Base-by-base conservation (phyloP, 1,284 basidiomycete species). In the Laetiporus sulphureus region DNA sequence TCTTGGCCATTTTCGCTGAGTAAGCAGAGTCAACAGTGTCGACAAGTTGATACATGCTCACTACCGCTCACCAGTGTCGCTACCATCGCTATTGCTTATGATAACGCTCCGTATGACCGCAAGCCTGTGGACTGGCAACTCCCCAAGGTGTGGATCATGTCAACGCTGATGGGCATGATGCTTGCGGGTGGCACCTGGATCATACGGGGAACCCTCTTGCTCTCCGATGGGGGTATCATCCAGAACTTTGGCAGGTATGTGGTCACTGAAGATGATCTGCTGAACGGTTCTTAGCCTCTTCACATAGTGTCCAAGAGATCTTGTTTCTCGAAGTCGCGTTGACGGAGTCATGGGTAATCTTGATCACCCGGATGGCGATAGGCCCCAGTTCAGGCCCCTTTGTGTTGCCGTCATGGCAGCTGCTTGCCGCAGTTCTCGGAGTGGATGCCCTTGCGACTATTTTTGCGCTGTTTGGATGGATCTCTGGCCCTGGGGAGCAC, bases 1-100 rank as follows among this genome's bases (percentile, higher is more conserved):
- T 44, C 43, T 19, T 44, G 7, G 43, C 43, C 38, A 44, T 44
- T 24, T 44, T 44, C 29, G 43, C 43, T 13, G 43, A 44, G 43
- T 44, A 36, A 11, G 43, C 36, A n/a, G 3, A 11, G 3, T 30
- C 36, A 29, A 22, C 8, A 32, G 3, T 25, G 8, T 20, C 12
- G 5, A 22, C 8, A 10, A 8, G 3, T 3, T 20, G 13, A 1
- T 5, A 13, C 7, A 10, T 13, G 23, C 20, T n/a, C 3, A 31
- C 13, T 19, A 2, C 23, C 24, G 18, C 13, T 12, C 20, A 11
- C 2, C 38, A 44, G 43, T 21, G 43, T 44, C 27, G 43, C 43
- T 10, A 44, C 43, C 1, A 40, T 44, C 19, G 43, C 43, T 11
- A 44, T 44, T n/a, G 43, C 43, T 8, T 44, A 44, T 29, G 43